A percentile compares a stretch with the other conserved stretches of the same genome.
Conservation (phyloP, 345 rosid genomes). For the rapeseed (Brassica napus) region DNA sequence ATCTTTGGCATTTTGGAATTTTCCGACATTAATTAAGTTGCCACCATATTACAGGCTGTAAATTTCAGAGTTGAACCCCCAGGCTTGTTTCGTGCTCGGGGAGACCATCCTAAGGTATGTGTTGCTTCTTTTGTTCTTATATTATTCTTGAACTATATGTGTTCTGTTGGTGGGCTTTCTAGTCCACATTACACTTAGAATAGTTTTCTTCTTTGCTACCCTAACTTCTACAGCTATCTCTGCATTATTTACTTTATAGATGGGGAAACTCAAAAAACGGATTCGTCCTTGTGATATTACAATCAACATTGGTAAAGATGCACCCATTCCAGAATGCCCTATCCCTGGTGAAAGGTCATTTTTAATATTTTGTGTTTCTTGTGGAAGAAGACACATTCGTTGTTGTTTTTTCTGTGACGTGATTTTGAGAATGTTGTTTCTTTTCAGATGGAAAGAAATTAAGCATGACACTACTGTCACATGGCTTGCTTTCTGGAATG, state of each 20-base stretch:
- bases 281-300: constrained; percentile 90
- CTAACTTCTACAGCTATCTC: not conserved
- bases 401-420: not conserved
- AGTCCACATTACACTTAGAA: constrained; percentile 8
- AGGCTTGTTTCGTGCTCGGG: constrained; percentile 95
- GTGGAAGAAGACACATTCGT: not conserved
- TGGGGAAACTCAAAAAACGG: constrained; percentile 96
- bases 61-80: constrained; percentile 99
- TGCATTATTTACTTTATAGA: constrained; percentile 48
- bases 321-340: constrained; percentile 90
- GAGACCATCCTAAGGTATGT: constrained; percentile 96
- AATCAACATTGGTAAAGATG: constrained; percentile 83
- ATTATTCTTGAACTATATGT: constrained; percentile 5
- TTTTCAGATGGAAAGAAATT: constrained; percentile 94
- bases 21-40: not conserved
- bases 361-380: not conserved
- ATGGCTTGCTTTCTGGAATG: constrained; percentile 99
- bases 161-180: constrained; percentile 12
- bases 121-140: constrained; percentile 5
- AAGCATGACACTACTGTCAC: constrained; percentile 97
- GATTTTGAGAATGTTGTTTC: constrained; percentile 10
- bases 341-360: constrained; percentile 87
- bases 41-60: constrained; percentile 66
- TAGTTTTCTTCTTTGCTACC: not conserved
- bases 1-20: not conserved